These are phyloP conservation scores for Purpureocillium takamizusanense DNA, from an alignment of 2,329 filamentous ascomycete genomes.

Conservation along the genomic window DNA sequence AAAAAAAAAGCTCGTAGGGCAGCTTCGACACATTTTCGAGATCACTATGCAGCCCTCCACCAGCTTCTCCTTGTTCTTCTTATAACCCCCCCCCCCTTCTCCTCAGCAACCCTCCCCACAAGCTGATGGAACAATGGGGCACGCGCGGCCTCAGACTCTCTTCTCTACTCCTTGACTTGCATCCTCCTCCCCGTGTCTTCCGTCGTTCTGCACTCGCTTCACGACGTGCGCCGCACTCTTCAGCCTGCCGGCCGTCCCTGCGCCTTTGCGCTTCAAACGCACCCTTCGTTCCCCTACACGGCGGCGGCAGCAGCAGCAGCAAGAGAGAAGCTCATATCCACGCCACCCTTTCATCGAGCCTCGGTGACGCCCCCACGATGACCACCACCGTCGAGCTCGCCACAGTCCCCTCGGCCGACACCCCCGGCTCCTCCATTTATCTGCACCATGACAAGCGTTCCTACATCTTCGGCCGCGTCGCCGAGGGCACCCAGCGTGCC, in stretches of 20 bases:
- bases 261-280: neutral
- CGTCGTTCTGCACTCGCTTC: neutral
- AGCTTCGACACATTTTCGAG: neutral
- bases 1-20: constrained; percentile 8
- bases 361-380: constrained; percentile 41
- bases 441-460: constrained; percentile 74
- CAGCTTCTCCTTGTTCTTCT: neutral
- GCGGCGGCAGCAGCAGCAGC: neutral
- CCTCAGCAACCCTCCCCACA: neutral
- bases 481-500: constrained; percentile 78
- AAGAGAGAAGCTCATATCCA: neutral
- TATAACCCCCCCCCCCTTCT: neutral
- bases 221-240: neutral
- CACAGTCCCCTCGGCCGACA: constrained; percentile 80
- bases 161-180: neutral
- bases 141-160: constrained; percentile 9
- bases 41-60: constrained; percentile 1
- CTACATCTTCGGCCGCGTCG: constrained; percentile 76
- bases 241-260: neutral
- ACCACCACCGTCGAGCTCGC: constrained; percentile 65
- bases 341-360: neutral
- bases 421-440: constrained; percentile 66
- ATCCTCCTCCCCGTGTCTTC: no score
- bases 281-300: neutral
- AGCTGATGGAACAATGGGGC: constrained; percentile 21